Percentiles rank a stretch among this genome's conserved stretches.
Evolutionary conservation across 2,329 filamentous ascomycete genomes (phyloP).

Genomic region (Seiridium cupressi): DNA sequence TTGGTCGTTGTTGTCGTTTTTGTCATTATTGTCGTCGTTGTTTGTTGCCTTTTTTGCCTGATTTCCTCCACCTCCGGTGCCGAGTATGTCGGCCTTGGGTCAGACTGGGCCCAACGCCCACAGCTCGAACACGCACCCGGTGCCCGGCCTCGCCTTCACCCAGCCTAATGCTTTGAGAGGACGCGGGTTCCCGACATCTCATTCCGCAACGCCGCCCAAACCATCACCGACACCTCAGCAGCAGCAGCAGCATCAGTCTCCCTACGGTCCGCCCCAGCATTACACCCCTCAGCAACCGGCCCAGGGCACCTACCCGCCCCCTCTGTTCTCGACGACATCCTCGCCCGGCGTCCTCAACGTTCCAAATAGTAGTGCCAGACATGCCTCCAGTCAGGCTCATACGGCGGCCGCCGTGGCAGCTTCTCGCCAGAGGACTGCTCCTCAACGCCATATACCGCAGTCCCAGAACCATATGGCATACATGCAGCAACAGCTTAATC

Average conservation of each 20-base stretch:
- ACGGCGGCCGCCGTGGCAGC: slow-evolving; percentile 30
- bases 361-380: slow-evolving; percentile 45
- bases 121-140: slow-evolving; percentile 42
- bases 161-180: slow-evolving; percentile 44
- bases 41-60: slow-evolving; percentile 15
- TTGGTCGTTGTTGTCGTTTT: not conserved
- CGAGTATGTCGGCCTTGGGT: slow-evolving; percentile 47
- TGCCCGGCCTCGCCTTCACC: slow-evolving; percentile 46
- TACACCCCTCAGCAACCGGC: slow-evolving; percentile 53
- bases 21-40: not conserved
- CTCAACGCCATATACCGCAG: slow-evolving; percentile 32
- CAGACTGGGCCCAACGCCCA: slow-evolving; percentile 44
- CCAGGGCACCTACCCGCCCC: slow-evolving; percentile 47
- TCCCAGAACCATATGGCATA: slow-evolving; percentile 26
- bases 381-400: slow-evolving; percentile 43
- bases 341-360: slow-evolving; percentile 47
- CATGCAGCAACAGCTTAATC: slow-evolving; percentile 30
- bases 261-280: slow-evolving; percentile 55
- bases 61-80: slow-evolving; percentile 12
- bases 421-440: slow-evolving; percentile 27
- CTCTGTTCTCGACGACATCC: slow-evolving; percentile 49
- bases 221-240: slow-evolving; percentile 45
- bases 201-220: slow-evolving; percentile 52
- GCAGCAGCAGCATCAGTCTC: slow-evolving; percentile 45
- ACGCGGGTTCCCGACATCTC: slow-evolving; percentile 46